Evolutionary conservation across 306 rosid species (phyloP), one percentile per base, ranked within the genome.

Genomic region (Vigna angularis): DNA sequence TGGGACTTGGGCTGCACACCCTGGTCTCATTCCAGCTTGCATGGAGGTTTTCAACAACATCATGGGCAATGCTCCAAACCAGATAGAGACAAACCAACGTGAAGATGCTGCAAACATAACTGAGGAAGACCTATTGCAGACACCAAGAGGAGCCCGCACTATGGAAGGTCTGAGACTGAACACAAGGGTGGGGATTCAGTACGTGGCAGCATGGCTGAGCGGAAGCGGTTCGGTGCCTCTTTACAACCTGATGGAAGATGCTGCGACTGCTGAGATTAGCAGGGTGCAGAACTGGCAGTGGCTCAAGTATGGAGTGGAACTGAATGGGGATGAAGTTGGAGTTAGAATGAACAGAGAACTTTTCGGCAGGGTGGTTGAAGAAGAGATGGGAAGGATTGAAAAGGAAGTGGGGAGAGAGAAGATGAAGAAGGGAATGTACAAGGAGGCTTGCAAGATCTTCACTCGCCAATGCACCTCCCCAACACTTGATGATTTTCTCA

Each of bases 1-100:
- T 76, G 98, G 98, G 64, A 94, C 97, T 3, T 95, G 98, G 98
- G 98, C 98, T 52, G 98, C 98, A 20, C 98, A 92, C 83, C 98
- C 98, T 24, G 96, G 93, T 14, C 87, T 92, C 7, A 87, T 95
- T 59, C 89, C 89, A 67, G 47, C 79, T 1, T 92, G 96, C 88
- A 78, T 91, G 89, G 88, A 95, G 6, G 78, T 89, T 77, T 95
- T 95, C 89, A 77, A 81, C 80, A 83, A 65, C 74, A 77, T 78
- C 90, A 88, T 89, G 86, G 86, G 88, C 56, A 80, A 61, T 30
- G 70, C 83, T 32, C 86, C 91, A 0, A 91, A 91, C 67, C 98
- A 91, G 72, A 91, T 95, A 44, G 55, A 67, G 34, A 70, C 87
- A 5, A 48, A 30, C 66, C 87, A 82, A 69, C 87, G 88, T 0